Evolutionary conservation across 148 eudicot genomes (phyloP).

Genomic region (Rhododendron mucronatum): DNA sequence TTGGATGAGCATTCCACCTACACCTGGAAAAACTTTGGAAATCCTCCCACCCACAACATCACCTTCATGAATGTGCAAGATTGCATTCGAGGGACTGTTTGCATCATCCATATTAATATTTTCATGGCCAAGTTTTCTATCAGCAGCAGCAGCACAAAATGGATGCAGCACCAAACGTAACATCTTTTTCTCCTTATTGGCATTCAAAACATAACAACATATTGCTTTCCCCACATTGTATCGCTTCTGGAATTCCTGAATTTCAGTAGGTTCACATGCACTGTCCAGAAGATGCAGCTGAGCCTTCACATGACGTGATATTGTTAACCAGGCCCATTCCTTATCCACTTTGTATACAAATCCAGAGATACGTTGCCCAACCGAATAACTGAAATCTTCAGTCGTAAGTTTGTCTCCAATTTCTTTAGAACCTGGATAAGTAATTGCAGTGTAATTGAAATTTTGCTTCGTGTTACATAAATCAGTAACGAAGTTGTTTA

Average conservation of each 20-base stretch:
- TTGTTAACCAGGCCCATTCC: conserved; percentile 81
- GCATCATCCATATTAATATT: conserved; percentile 13
- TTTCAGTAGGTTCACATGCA: conserved; percentile 60
- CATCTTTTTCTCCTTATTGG: conserved; percentile 55
- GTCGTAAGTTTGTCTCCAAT: conserved; percentile 15
- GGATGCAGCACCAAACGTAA: conserved; percentile 56
- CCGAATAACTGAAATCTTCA: conserved; percentile 49
- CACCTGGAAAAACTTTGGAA: conserved; percentile 72
- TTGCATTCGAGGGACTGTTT: conserved; percentile 18
- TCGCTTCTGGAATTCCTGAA: conserved; percentile 61
- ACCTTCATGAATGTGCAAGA: conserved; percentile 56
- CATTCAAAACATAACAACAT: conserved; percentile 54
- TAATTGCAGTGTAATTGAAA: background rate
- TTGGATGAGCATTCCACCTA: conserved; percentile 83
- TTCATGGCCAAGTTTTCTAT: conserved; percentile 13
- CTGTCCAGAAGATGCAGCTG: conserved; percentile 78
- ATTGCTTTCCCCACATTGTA: conserved; percentile 52
- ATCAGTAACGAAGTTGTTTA: background rate
- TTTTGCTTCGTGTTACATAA: background rate
- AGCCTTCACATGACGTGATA: conserved; percentile 70
- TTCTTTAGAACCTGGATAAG: conserved; percentile 34
- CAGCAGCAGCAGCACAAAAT: conserved; percentile 28
- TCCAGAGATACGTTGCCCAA: conserved; percentile 68
- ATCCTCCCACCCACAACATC: conserved; percentile 76
- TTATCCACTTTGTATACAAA: conserved; percentile 80